Evolutionary conservation across 768 basidiomycete genomes (phyloP).

Genomic region (Mycena crocata): DNA sequence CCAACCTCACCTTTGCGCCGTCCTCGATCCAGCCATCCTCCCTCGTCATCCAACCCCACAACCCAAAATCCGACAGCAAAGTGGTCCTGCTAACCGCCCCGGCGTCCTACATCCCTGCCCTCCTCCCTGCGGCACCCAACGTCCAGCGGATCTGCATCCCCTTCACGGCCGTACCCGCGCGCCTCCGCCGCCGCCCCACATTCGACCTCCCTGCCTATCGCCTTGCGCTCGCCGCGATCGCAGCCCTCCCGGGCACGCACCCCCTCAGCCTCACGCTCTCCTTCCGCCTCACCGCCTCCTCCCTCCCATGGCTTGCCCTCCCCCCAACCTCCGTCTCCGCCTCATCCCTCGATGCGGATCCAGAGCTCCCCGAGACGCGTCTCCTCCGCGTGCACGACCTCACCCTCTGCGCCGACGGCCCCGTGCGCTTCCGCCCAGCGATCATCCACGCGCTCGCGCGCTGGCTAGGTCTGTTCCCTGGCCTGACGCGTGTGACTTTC

Average conservation of each 20-base stretch:
- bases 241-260: slow-evolving; percentile 3
- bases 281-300: slow-evolving; percentile 6
- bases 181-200: not conserved
- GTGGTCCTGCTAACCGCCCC: slow-evolving; percentile 9
- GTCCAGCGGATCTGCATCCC: slow-evolving; percentile 7
- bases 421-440: slow-evolving; percentile 11
- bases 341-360: not conserved
- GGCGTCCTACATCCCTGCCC: slow-evolving; percentile 17
- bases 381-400: not conserved
- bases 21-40: slow-evolving; percentile 7
- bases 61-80: not conserved
- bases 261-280: slow-evolving; percentile 16
- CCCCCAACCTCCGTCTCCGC: not conserved
- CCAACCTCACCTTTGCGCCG: not conserved
- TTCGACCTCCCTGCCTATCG: slow-evolving; percentile 1
- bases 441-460: slow-evolving; percentile 17
- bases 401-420: not conserved
- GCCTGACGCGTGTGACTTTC: slow-evolving; percentile 9
- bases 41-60: not conserved
- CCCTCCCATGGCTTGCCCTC: slow-evolving; percentile 16
- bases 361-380: slow-evolving; percentile 1
- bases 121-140: slow-evolving; percentile 20
- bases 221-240: slow-evolving; percentile 16
- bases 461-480: slow-evolving; percentile 22
- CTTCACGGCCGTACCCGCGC: not conserved